A percentile compares a stretch with the other conserved stretches of the same genome.
Evolutionary conservation across 768 basidiomycete species (phyloP).

Genomic region (Tylopilus rubrobrunneus): DNA sequence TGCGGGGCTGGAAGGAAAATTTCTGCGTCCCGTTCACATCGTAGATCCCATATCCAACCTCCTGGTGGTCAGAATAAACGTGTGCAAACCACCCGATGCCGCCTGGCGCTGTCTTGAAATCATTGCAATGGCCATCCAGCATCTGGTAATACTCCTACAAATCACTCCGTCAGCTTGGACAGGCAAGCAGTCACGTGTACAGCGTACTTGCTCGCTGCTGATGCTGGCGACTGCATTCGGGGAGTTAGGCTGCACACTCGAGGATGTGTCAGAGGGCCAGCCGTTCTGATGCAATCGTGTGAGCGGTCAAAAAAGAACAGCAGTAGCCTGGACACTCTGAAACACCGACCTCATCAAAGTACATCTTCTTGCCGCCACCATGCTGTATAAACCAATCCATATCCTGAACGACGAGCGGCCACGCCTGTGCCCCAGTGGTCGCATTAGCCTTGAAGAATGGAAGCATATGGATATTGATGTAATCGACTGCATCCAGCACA

Average conservation of each 20-base stretch:
- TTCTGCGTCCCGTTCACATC: constrained; percentile 45
- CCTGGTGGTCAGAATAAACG: constrained; percentile 64
- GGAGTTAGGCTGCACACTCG: constrained; percentile 63
- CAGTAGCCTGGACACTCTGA: background rate
- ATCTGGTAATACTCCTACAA: constrained; percentile 51
- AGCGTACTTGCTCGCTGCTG: constrained; percentile 54
- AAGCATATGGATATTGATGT: constrained; percentile 66
- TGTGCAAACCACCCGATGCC: constrained; percentile 83
- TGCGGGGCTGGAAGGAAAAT: constrained; percentile 62
- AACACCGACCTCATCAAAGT: constrained; percentile 56
- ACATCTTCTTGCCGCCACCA: constrained; percentile 69
- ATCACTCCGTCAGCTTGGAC: background rate
- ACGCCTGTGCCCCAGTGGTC: constrained; percentile 48
- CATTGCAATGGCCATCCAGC: constrained; percentile 58
- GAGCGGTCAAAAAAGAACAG: background rate
- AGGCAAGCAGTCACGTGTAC: constrained; percentile 12
- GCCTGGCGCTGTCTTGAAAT: constrained; percentile 53
- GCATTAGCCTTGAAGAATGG: constrained; percentile 52
- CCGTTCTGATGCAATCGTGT: constrained; percentile 55
- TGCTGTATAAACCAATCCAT: constrained; percentile 64
- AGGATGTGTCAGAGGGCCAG: constrained; percentile 67
- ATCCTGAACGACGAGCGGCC: constrained; percentile 58
- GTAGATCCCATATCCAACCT: constrained; percentile 71
- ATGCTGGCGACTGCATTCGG: constrained; percentile 55
- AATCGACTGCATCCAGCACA: constrained; percentile 57